Evolutionary conservation across 192 early-diverging fungal genomes (phyloP), one percentile per base, ranked within the genome.

Genomic region (Kappamyces sp.): DNA sequence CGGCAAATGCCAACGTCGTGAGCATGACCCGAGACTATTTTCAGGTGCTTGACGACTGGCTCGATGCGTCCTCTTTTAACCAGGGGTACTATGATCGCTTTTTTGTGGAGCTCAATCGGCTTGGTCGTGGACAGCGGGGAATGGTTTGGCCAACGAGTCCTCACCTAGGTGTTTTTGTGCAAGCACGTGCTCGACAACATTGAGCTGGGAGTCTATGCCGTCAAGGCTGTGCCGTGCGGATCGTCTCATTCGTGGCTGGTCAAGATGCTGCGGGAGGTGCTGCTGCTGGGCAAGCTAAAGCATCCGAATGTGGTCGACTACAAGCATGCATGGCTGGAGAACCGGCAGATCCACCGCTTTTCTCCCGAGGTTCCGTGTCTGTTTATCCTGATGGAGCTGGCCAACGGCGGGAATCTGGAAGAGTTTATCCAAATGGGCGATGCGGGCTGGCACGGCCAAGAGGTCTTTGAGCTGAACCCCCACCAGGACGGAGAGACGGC

Each of bases 51-150:
- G 23, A 23, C 23, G 23, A 23, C 23, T 23, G 44, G 5, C 40
- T 66, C 3, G 32, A 50, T 43, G 63, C 13, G 6, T 43, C 44
- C 23, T 59, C 66, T 49, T 91, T 94, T 61, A 98, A 98, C 62
- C 89, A 95, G 59, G 95, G 95, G 3, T 98, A 98, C 65, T 98
- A 98, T 61, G 82, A 87, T 37, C 82, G 86, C 4, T 98, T 98
- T 61, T 98, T 98, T 66, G 73, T 88, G 1, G 91, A 96, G 61
- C 73, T 86, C 58, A 76, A 75, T 41, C 94, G 94, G 63, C 74
- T 98, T 3, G 95, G 95, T 12, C 80, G 87, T 58, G 95, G 95
- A 0, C 80, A 85, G 55, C 83, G 94, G 31, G 95, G 95, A 34
- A 86, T 84, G 5, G 95, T 98, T 5, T 94, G 86, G 73, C 74